Percentiles rank a stretch among this genome's conserved stretches.
These are phyloP conservation scores for Liquidambar formosana DNA, from an alignment of 164 flowering plant species.

Conservation along the genomic window DNA sequence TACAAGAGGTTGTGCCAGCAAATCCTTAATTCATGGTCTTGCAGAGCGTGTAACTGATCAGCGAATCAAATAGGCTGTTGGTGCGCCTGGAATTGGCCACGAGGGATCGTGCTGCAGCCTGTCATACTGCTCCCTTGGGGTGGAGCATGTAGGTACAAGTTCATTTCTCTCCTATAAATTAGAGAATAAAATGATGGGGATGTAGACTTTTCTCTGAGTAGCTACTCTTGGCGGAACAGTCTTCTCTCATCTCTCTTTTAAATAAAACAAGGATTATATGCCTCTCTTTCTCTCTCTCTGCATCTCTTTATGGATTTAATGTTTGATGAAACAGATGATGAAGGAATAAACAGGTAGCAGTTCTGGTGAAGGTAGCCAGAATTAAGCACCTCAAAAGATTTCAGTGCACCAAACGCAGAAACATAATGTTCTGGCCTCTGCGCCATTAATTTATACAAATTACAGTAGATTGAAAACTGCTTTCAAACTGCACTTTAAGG, in stretches of 20 bases:
- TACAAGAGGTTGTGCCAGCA: slow-evolving; percentile 12
- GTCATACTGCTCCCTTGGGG: not conserved
- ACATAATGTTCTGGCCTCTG: too few relatives aligned
- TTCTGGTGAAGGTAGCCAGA: too few relatives aligned
- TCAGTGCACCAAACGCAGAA: not conserved
- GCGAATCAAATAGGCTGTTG: slow-evolving; percentile 6
- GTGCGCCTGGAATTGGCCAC: not conserved
- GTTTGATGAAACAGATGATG: too few relatives aligned
- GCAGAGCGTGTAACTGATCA: slow-evolving; percentile 13
- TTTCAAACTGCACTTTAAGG: too few relatives aligned
- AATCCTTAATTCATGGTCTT: slow-evolving; percentile 29
- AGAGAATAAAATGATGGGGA: slow-evolving; percentile 28
- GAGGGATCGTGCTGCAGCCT: not conserved
- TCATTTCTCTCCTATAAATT: not conserved
- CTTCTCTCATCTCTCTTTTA: not conserved
- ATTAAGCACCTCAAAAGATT: too few relatives aligned
- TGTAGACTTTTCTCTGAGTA: slow-evolving; percentile 8
- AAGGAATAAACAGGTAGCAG: too few relatives aligned
- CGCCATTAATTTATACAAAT: too few relatives aligned
- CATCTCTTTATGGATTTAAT: too few relatives aligned
- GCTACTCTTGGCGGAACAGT: not conserved
- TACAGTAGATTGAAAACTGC: not conserved
- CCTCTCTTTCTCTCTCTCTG: too few relatives aligned
- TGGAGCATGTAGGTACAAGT: not conserved
- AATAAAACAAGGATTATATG: slow-evolving; percentile 12